Evolutionary conservation across 164 flowering plant genomes (phyloP).

Genomic region (Annona cherimola): DNA sequence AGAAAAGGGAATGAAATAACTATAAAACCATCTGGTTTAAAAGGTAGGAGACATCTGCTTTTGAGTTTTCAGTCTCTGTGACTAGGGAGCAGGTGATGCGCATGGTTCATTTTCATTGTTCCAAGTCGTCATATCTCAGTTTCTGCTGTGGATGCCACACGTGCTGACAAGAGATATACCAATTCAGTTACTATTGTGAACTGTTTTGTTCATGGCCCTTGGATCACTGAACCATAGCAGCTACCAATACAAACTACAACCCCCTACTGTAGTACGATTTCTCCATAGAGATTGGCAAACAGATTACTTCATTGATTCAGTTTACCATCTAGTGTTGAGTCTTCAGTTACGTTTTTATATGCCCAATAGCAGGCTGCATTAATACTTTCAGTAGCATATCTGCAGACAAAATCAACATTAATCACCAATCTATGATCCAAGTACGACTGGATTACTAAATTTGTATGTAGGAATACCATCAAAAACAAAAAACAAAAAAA

Average conservation of each 20-base stretch:
- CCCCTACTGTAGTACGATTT: neutral
- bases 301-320: too few relatives aligned
- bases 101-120: neutral
- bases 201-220: too few relatives aligned
- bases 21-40: too few relatives aligned
- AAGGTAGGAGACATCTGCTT: too few relatives aligned
- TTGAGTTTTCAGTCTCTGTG: too few relatives aligned
- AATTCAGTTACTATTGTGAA: too few relatives aligned
- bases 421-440: neutral
- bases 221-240: too few relatives aligned
- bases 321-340: slow-evolving; percentile 62
- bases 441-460: neutral
- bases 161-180: neutral
- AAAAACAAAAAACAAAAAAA: too few relatives aligned
- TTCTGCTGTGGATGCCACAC: neutral
- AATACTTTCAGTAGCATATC: slow-evolving; percentile 83
- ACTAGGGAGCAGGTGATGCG: neutral
- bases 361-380: slow-evolving; percentile 62
- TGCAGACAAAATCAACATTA: slow-evolving; percentile 26
- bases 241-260: neutral
- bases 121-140: neutral
- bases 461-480: too few relatives aligned
- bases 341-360: slow-evolving; percentile 62
- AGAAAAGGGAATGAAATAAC: neutral
- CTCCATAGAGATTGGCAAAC: neutral